Base-by-base conservation (phyloP, 192 early-diverging fungal genomes). In the Thoreauomyces humboldtii region DNA sequence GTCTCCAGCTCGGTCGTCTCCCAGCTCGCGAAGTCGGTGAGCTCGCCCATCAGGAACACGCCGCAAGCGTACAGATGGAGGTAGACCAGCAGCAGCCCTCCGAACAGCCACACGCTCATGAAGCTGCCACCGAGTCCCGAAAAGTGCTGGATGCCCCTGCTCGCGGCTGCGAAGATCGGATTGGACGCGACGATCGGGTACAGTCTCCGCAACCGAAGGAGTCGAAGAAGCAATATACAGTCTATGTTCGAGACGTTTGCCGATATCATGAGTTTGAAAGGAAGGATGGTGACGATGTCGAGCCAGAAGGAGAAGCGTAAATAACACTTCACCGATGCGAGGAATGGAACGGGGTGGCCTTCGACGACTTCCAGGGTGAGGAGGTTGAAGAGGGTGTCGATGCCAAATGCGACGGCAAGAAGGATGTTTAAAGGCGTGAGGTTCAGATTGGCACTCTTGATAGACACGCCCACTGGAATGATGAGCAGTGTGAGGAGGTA, bases 61-160 rank as follows among this genome's bases (percentile, higher is more conserved):
- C 63, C 64, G 67, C 77, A 78, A 3, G 57, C 70, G 24, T 78
- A 71, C 2, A 78, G 63, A 48, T 78, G 77, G 11, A 78, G 35
- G 59, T 65, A 78, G 7, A 72, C 59, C 5, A 77, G 36, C 43
- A 78, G 38, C 32, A 78, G 33, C 3, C 61, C 65, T 7, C 63
- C 65, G 19, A 78, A 61, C n/a, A 70, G 24, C 37, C 77, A 78
- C n/a, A 78, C 73, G n/a, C 65, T 77, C 66, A 73, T 73, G 47
- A 78, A 78, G n/a, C 55, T 71, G 17, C 22, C 45, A 29, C 74
- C 74, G 24, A 78, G 54, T 33, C 70, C 65, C 15, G 75, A 59
- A 17, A 32, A 56, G 29, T 51, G 34, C 36, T 67, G 55, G 19
- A 78, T 21, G 6, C 45, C 14, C 22, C 28, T 31, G 2, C 62